Evolutionary conservation across 257 asterid genomes (phyloP).

Genomic region (Solanum neorickii): DNA sequence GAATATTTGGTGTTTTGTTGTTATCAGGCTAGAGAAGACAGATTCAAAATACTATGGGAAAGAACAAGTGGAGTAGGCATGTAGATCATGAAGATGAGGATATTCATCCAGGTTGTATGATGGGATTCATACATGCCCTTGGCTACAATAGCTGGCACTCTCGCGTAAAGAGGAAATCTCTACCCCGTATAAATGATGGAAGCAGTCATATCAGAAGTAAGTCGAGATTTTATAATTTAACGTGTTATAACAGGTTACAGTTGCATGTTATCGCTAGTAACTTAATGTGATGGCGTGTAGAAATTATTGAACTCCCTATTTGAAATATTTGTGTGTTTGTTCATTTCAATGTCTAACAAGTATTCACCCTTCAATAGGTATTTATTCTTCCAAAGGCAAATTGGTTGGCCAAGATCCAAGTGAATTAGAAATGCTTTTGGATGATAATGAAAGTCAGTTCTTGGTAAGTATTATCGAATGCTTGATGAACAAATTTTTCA

Average conservation of each 20-base stretch:
- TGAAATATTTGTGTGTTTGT: background rate
- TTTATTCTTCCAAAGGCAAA: constrained; percentile 9
- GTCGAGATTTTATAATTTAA: background rate
- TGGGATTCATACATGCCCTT: constrained; percentile 51
- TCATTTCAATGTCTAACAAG: background rate
- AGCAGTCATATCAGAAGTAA: constrained; percentile 15
- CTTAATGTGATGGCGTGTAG: background rate
- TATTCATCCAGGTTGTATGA: constrained; percentile 42
- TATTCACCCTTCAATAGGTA: constrained; percentile 6
- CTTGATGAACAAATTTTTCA: background rate
- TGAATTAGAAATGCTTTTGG: constrained; percentile 28
- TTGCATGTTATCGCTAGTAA: background rate
- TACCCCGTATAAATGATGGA: constrained; percentile 12
- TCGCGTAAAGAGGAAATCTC: constrained; percentile 26
- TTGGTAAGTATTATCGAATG: constrained; percentile 22
- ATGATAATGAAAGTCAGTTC: constrained; percentile 20
- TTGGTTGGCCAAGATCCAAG: constrained; percentile 5
- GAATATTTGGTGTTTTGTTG: background rate
- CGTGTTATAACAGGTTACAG: background rate
- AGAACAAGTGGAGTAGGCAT: constrained; percentile 16
- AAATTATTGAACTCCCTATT: background rate
- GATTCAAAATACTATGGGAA: constrained; percentile 32
- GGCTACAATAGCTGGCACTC: constrained; percentile 50
- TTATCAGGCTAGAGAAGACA: background rate
- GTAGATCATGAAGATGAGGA: constrained; percentile 12